A percentile compares a stretch with the other conserved stretches of the same genome.
Evolutionary conservation across 2,329 filamentous ascomycete genomes (phyloP).

Genomic region (Pseudocercospora macadamiae): DNA sequence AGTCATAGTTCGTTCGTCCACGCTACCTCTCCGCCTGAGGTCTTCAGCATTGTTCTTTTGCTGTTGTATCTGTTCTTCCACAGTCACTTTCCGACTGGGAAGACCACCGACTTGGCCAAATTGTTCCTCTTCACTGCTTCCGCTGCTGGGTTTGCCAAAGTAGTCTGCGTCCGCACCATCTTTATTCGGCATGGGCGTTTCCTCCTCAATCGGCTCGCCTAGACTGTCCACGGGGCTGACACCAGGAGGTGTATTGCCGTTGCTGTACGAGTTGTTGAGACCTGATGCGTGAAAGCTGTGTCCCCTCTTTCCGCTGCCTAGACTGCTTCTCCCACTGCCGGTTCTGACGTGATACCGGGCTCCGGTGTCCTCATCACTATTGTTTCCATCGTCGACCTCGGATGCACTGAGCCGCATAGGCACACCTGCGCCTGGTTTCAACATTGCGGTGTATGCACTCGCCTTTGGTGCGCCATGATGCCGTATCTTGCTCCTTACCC

Average conservation of each 20-base stretch:
- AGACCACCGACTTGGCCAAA: conserved; percentile 60
- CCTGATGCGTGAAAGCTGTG: conserved; percentile 36
- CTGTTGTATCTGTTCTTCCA: conserved; percentile 52
- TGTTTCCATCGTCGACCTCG: conserved; percentile 81
- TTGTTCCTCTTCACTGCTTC: conserved; percentile 54
- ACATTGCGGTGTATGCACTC: conserved; percentile 77
- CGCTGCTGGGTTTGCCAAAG: conserved; percentile 45
- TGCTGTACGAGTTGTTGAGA: conserved; percentile 46
- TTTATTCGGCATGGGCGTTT: conserved; percentile 49
- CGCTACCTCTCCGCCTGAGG: conserved; percentile 74
- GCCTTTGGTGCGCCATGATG: conserved; percentile 82
- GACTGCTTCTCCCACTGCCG: conserved; percentile 72
- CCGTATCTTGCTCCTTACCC: conserved; percentile 80
- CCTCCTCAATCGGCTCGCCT: conserved; percentile 46
- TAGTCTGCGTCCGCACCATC: conserved; percentile 43
- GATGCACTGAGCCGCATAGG: conserved; percentile 92
- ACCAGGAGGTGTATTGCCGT: conserved; percentile 57
- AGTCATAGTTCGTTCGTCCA: conserved; percentile 79
- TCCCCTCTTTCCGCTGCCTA: conserved; percentile 48
- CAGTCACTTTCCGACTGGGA: conserved; percentile 42
- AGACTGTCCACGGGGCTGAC: conserved; percentile 44
- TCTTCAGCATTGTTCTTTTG: conserved; percentile 71
- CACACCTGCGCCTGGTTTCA: conserved; percentile 76
- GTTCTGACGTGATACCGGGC: conserved; percentile 65
- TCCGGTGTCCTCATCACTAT: conserved; percentile 72